Base-by-base conservation (phyloP, 768 basidiomycete genomes). In the Mycena rosella region DNA sequence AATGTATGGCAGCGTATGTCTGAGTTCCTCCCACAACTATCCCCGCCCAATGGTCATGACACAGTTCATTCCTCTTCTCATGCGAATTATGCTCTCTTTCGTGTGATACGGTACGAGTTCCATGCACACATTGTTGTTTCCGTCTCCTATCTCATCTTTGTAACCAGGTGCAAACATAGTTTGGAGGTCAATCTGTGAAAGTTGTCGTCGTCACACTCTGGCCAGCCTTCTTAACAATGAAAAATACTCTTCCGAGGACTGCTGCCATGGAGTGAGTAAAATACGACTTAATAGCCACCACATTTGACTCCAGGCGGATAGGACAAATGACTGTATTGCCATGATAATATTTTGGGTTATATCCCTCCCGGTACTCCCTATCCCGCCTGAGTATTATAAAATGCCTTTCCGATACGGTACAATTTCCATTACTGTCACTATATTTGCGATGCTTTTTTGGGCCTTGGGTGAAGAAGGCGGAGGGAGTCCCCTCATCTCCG, bases 131-230 rank as follows among this genome's bases (percentile, higher is more conserved):
- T 42, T n/a, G 5, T 42, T 48, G 15, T 48, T 14, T 48, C 8
- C 14, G 24, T 26, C 14, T 26, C 14, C 13, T 9, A 30, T 7
- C 22, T 30, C 17, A 51, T 27, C 49, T 30, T 3, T 26, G 38
- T 7, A 45, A 49, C 27, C 27, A 51, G 49, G 49, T 30, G 20
- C 49, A 51, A 51, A 51, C 49, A 8, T 51, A 29, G 49, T 51
- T 51, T 29, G 49, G 49, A 27, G 49, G 49, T 10, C 26, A 51
- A 51, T 51, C 49, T 22, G 17, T 51, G 49, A 51, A 51, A 51
- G 49, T 51, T 18, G 49, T 51, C 29, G 30, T 51, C 22, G 49
- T 17, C 20, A 14, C 49, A 20, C 26, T 51, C 29, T 51, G 49
- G 49, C 49, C 49, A 5, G 26, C 22, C 20, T 51, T 51, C 49